A percentile compares a stretch with the other conserved stretches of the same genome.
These are phyloP conservation scores for Conticribra guillardii DNA, from an alignment of 108 stramenopile species.

Conservation along the genomic window DNA sequence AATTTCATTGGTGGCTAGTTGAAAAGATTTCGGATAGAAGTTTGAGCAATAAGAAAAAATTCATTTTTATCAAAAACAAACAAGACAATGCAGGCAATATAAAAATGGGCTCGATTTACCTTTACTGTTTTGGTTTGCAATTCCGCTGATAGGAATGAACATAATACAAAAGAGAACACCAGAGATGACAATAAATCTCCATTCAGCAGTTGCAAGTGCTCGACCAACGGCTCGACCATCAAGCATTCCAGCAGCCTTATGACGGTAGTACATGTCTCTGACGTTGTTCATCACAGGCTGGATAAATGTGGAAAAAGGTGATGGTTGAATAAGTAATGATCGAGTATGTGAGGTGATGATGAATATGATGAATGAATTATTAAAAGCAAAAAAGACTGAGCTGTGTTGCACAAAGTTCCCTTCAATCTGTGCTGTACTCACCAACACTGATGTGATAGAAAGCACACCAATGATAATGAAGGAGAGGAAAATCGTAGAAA, in stretches of 20 bases:
- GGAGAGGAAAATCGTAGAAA: slow-evolving; percentile 55
- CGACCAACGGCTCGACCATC: slow-evolving; percentile 28
- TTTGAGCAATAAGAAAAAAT: neutral
- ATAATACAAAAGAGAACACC: slow-evolving; percentile 29
- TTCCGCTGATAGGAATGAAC: slow-evolving; percentile 30
- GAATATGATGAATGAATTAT: too few species aligned
- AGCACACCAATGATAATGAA: slow-evolving; percentile 58
- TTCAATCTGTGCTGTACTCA: too few species aligned
- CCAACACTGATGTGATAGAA: slow-evolving; percentile 44
- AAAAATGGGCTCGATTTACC: neutral
- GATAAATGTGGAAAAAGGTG: too few species aligned
- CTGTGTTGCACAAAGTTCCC: too few species aligned
- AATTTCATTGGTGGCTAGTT: neutral
- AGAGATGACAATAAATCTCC: slow-evolving; percentile 41
- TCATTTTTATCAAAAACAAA: neutral
- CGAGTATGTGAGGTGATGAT: too few species aligned
- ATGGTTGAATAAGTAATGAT: too few species aligned
- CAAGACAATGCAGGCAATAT: neutral
- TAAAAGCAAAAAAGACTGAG: too few species aligned
- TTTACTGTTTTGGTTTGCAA: neutral
- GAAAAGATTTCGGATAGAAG: too few species aligned
- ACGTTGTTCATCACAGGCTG: slow-evolving; percentile 52
- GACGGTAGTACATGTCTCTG: slow-evolving; percentile 67
- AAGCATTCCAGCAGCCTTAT: slow-evolving; percentile 53
- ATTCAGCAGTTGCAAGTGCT: slow-evolving; percentile 52